Evolutionary conservation across 2,329 filamentous ascomycete genomes (phyloP), one percentile per base, ranked within the genome.

Genomic region (Penicillium sp.): DNA sequence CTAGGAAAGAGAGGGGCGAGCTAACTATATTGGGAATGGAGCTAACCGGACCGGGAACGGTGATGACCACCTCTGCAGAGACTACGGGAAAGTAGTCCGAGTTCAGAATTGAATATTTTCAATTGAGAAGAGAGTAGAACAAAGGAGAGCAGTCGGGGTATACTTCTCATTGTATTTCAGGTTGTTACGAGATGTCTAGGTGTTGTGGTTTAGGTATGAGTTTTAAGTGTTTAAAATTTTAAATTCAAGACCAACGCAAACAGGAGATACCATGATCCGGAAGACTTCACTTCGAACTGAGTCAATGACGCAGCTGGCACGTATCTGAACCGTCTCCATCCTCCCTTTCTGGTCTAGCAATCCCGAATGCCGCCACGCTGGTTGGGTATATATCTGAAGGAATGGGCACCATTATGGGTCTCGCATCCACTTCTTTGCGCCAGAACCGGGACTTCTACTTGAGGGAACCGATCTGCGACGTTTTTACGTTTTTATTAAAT

Each of bases 371-470:
- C 24, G 39, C 39, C 39, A 24, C 15, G 12, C 39, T 42, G 39
- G 39, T 42, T 42, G 39, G 39, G 39, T 42, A 42, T 42, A 29
- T 42, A 42, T 29, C 3, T 24, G 8, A 29, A 29, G 17, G 23
- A 37, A 27, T 42, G 23, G 39, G 39, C 39, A 42, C 24, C 15
- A 42, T 42, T 42, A 42, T 42, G 39, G 39, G 39, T 42, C 39
- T 15, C 13, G 39, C 26, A 42, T 42, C 39, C 39, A 42, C 39
- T 24, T 15, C 39, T 24, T 15, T 13, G 39, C 39, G 29, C 39
- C 26, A 42, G 37, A 41, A 40, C 24, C 80, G 50, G 53, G 44
- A 50, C 46, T 53, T 21, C 54, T 50, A 20, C 41, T 48, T 48
- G 46, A 23, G 43, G 50, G 50, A 50, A 48, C 50, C 50, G 46